phyloP scores from a whole-genome alignment of 345 rosid species.

The Litchi chinensis region DNA sequence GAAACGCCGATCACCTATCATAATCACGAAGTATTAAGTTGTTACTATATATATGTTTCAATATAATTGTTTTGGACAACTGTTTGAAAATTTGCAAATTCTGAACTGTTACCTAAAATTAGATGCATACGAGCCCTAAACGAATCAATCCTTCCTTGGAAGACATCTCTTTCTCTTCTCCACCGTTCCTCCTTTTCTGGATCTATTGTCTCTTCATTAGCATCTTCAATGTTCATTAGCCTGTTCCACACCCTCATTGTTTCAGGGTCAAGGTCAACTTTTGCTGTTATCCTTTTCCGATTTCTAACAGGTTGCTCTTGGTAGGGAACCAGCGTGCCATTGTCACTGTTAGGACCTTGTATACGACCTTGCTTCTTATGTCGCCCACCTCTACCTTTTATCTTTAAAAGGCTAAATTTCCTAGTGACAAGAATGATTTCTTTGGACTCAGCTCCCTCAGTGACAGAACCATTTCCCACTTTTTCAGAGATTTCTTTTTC shows the following conservation, averaged over 20 bases:
- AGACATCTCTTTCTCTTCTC: conserved; percentile 37
- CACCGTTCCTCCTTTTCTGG: conserved; percentile 35
- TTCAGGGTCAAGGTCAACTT: conserved; percentile 42
- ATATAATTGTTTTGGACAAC: background rate
- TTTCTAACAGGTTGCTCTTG: background rate
- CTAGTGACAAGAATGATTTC: background rate
- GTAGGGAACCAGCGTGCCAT: conserved; percentile 25
- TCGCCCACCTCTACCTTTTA: conserved; percentile 12
- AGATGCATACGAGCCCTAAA: conserved; percentile 43
- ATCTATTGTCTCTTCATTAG: conserved; percentile 18
- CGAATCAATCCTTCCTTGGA: conserved; percentile 27
- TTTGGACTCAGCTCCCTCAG: background rate
- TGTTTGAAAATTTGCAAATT: background rate
- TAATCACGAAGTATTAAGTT: background rate
- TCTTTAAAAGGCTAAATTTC: conserved; percentile 12
- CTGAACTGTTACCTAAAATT: conserved; percentile 41
- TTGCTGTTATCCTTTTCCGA: conserved; percentile 6
- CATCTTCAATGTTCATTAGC: conserved; percentile 28
- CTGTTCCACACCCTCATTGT: conserved; percentile 44
- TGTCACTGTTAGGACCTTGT: background rate
- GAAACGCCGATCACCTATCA: conserved; percentile 55
- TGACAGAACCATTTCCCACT: background rate
- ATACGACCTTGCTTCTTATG: background rate
- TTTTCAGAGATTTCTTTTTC: background rate
- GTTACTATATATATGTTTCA: background rate